Base-by-base conservation (phyloP, 2,329 filamentous ascomycete genomes). In the Cordyceps cicadae region DNA sequence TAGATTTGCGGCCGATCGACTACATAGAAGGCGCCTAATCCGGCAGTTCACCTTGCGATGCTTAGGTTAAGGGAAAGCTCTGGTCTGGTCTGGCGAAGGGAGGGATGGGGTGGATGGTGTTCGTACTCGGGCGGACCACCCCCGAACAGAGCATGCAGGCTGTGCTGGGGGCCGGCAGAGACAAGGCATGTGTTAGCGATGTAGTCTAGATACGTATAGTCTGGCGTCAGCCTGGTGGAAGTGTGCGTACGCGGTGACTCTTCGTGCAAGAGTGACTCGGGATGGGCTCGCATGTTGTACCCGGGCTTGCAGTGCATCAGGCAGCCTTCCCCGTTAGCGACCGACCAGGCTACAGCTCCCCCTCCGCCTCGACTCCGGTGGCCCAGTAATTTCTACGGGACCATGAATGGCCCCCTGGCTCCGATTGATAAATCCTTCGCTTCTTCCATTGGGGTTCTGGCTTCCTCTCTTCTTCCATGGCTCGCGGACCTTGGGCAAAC, bases 211-310 rank as follows among this genome's bases (percentile, higher is more conserved):
- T 49, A 57, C 60, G 60, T 61, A 61, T 12, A 53, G 46, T 26
- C 52, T 61, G 53, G 48, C 54, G 54, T 61, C 60, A 61, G 50
- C 53, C 48, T 53, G 21, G 24, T 43, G n/a, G 14, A 53, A 29
- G 54, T 19, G 17, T 56, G 41, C 60, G 60, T 57, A 37, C 46
- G 45, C 41, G 11, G 53, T 61, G 59, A 61, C 59, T 56, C 59
- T 52, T 52, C 39, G 46, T 39, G 34, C 26, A 6, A 56, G 19
- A 39, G 45, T 46, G 59, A 56, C 52, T 54, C 60, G 60, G 54
- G 39, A 54, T 48, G 21, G 39, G 39, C 48, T 58, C 60, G 60
- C 60, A 57, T 61, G 60, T 29, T 15, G 60, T 61, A 58, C 60
- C 60, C 60, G 60, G 53, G 46, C 7, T 17, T 14, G 21, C 34